Base-by-base conservation (phyloP, 2,329 filamentous ascomycete species). In the Aspergillus sp. region DNA sequence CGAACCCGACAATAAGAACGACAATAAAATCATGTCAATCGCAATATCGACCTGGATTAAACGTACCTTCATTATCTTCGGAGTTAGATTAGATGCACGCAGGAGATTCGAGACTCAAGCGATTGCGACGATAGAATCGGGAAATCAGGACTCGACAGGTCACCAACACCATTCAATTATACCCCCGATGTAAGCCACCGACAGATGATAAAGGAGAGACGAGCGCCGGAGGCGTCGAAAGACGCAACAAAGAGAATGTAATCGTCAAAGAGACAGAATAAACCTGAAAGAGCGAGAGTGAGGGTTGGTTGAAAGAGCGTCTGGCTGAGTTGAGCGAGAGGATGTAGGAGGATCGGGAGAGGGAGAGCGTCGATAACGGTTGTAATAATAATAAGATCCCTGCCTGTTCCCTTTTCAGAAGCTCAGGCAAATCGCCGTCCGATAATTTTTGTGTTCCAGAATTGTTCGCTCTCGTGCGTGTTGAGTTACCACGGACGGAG, bases 61-160 rank as follows among this genome's bases (percentile, higher is more conserved):
- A 37, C 50, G 59, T 61, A 67, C 65, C 64, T 68, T 68, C 65
- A 67, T 68, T 61, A 47, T 61, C 40, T 41, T 54, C 17, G 19
- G 34, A n/a, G 27, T 39, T 47, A 54, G 50, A 51, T 47, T 15
- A 53, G 50, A 50, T 27, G 37, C n/a, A 56, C 5, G 20, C 15
- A 48, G 46, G n/a, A 19, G 12, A 20, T 27, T 42, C 27, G 49
- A 44, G 39, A 19, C 49, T 44, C 24, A 13, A 51, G 39, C 20
- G 15, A 42, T 11, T 19, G 45, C 5, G 47, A 46, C 24, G 50
- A 11, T 19, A 30, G 40, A 46, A 44, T 39, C 27, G 39, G 51
- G 34, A 34, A 37, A 34, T 33, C 15, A 20, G 12, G 27, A 50
- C 37, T 54, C 22, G 56, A 58, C 56, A 34, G 46, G 51, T 58